Percentiles rank a stretch among this genome's conserved stretches.
Conservation (phyloP, 805 yeast genomes). For the Candida nitratophila region DNA sequence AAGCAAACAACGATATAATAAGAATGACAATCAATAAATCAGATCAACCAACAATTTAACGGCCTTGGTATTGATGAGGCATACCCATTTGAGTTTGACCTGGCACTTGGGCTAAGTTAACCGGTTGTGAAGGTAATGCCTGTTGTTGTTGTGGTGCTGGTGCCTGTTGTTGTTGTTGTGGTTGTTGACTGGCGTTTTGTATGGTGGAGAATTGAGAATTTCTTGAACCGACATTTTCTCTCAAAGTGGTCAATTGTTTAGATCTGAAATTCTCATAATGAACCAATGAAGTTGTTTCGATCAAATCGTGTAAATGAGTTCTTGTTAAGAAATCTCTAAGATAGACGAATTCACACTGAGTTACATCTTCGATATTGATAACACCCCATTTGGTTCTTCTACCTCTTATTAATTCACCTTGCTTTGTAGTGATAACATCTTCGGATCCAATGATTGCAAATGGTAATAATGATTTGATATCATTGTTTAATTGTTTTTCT, state of each 20-base stretch:
- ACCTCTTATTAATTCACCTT: conserved; percentile 80
- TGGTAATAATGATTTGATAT: conserved; percentile 73
- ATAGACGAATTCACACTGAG: conserved; percentile 93
- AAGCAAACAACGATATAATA: no score
- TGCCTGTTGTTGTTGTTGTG: not conserved
- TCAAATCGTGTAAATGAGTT: conserved; percentile 92
- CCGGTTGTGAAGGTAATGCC: not conserved
- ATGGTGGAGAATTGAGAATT: conserved; percentile 20
- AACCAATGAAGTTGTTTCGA: conserved; percentile 79
- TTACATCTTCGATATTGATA: conserved; percentile 87
- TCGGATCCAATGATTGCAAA: conserved; percentile 95
- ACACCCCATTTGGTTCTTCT: conserved; percentile 93
- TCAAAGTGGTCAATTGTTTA: conserved; percentile 87
- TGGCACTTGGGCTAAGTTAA: not conserved
- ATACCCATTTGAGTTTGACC: not conserved
- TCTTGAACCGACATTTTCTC: conserved; percentile 69
- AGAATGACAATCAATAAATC: no score
- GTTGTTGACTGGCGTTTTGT: not conserved
- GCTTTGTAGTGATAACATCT: conserved; percentile 54
- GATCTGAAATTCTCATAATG: conserved; percentile 94
- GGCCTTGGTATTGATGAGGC: not conserved
- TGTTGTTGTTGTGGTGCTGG: not conserved
- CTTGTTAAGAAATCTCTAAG: conserved; percentile 91
- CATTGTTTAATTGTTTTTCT: conserved; percentile 65
- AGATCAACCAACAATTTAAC: no score